Evolutionary conservation across 192 early-diverging fungal genomes (phyloP), one percentile per base, ranked within the genome.

Genomic region (Geranomyces michiganensis): DNA sequence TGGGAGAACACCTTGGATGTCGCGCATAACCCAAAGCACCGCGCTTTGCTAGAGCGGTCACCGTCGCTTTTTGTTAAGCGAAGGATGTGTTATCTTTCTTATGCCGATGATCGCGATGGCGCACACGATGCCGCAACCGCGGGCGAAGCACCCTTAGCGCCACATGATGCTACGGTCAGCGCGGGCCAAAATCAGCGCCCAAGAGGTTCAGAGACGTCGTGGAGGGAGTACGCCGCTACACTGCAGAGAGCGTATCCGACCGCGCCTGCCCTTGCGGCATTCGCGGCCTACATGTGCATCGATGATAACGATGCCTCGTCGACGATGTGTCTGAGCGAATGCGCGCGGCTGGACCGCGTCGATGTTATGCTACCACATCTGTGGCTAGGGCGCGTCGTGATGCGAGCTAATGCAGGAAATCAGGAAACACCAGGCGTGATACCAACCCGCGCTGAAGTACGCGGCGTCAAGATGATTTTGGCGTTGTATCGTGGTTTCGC

Each of bases 301-400:
- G 55, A 46, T 24, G 14, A 47, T 19, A 17, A 24, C 8, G 8
- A 36, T 1, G 6, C 22, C 3, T 45, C 79, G 56, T 79, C 71
- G n/a, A 82, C 78, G 0, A 71, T 51, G 27, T 73, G 82, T 13
- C 51, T 89, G 17, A 66, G 80, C 31, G 85, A 88, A 67, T 88
- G 86, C 62, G 47, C 88, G 33, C 74, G 72, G 15, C 70, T 72
- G 44, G 86, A 89, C 47, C 78, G 87, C 32, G 67, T 76, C 10
- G 83, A 88, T 41, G 70, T 79, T 5, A 56, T 89, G 49, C 71
- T 70, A 19, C 73, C 75, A 14, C 81, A 82, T 69, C 60, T 86
- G 47, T 75, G 77, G 58, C 62, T 88, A 7, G 79, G 79, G 55
- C 58, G 29, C 69, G 77, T 48, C 61, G 72, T 56, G 36, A 41